Evolutionary conservation across 352 stramenopile species (phyloP), one percentile per base, ranked within the genome.

Genomic region (Paralagenidium karlingii): DNA sequence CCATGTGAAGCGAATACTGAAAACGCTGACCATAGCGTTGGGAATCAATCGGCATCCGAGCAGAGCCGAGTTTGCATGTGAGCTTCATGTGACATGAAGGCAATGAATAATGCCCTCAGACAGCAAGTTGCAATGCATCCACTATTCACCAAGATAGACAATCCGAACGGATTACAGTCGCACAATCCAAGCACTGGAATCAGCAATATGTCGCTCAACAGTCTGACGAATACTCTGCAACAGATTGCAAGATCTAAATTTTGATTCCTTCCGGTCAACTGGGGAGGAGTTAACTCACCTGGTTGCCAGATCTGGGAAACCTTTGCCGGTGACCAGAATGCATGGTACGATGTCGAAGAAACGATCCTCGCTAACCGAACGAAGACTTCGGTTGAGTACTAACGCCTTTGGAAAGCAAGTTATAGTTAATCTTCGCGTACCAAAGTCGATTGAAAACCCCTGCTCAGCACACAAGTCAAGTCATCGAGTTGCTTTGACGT

Each of bases 81-180:
- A 96, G 58, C 77, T 91, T n/a, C n/a, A n/a, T n/a, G n/a, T n/a
- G n/a, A n/a, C n/a, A n/a, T n/a, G n/a, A n/a, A n/a, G n/a, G n/a
- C n/a, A n/a, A 33, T 13, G 31, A 25, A 46, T 38, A 27, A 16
- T 16, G 26, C 24, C 15, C n/a, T 8, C 22, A 18, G 26, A n/a
- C n/a, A n/a, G n/a, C n/a, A n/a, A n/a, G n/a, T n/a, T n/a, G n/a
- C n/a, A n/a, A n/a, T n/a, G n/a, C n/a, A 19, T 10, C 20, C 6
- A 38, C 10, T 8, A 12, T 18, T 45, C 46, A 89, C 77, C 51
- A 98, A 84, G 24, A 98, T 94, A 5, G 78, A 87, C 18, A 96
- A 51, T 0, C 92, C 92, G 51, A 90, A 97, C 0, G 92, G 88
- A 64, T 98, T 97, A 58, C 85, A 96, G 51, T 98, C 92, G 31